Conservation (phyloP, 345 rosid genomes). For the Alliaria petiolata region DNA sequence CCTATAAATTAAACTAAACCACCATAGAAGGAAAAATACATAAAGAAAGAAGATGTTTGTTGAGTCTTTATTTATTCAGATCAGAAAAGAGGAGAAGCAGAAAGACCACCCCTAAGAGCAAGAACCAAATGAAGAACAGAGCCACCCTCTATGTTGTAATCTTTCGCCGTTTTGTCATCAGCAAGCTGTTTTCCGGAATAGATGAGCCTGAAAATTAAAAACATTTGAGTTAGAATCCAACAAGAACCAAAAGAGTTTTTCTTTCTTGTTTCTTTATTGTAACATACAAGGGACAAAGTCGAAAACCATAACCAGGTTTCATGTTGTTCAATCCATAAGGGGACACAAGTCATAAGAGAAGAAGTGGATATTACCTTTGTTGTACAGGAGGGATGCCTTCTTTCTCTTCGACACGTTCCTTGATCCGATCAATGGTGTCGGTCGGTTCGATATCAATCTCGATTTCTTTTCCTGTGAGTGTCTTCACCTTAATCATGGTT, state of each 20-base stretch:
- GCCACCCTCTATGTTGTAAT: constrained; percentile 94
- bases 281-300: no score
- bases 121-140: constrained; percentile 98
- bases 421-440: constrained; percentile 89
- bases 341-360: background rate
- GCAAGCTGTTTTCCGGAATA: constrained; percentile 95
- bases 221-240: background rate
- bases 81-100: no score
- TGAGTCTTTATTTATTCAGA: background rate
- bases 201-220: constrained; percentile 58
- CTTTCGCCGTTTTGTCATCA: constrained; percentile 90
- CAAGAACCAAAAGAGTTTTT: background rate
- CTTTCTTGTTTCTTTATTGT: no score
- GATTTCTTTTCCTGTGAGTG: constrained; percentile 91
- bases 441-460: constrained; percentile 95
- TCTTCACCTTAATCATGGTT: constrained; percentile 95
- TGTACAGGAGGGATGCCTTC: constrained; percentile 99
- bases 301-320: no score
- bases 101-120: constrained; percentile 97
- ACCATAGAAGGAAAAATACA: background rate
- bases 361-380: constrained; percentile 51
- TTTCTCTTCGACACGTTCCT: constrained; percentile 94
- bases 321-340: no score
- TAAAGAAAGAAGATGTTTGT: background rate
- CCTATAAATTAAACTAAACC: background rate